These are phyloP conservation scores for Cynanchum wilfordii DNA, from an alignment of 257 asterid genomes.

Conservation along the genomic window DNA sequence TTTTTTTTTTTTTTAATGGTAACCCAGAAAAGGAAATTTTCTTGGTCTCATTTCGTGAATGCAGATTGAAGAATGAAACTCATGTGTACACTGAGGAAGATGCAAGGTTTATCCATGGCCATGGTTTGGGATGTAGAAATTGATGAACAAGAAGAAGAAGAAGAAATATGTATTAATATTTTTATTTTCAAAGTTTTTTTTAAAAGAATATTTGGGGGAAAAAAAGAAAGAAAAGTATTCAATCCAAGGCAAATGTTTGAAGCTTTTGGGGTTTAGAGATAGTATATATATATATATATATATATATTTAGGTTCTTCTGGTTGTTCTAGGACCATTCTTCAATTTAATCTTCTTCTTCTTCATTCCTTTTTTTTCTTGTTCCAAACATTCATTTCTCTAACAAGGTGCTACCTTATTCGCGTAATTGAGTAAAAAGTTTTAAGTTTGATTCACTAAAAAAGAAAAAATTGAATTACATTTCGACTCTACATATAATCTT, in stretches of 20 bases:
- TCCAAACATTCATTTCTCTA: background rate
- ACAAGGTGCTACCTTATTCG: too few species aligned
- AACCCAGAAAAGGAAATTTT: background rate
- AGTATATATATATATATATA: constrained; percentile 6
- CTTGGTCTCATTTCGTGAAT: background rate
- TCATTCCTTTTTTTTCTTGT: background rate
- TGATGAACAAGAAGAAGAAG: constrained; percentile 19
- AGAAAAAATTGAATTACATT: too few species aligned
- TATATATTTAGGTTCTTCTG: constrained; percentile 21
- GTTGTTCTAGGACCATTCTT: constrained; percentile 31
- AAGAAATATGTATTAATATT: constrained; percentile 8
- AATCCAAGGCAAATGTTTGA: constrained; percentile 14
- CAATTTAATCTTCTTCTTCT: constrained; percentile 15
- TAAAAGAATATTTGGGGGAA: background rate
- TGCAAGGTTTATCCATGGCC: constrained; percentile 95
- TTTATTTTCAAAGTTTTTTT: background rate
- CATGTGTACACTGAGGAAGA: constrained; percentile 91
- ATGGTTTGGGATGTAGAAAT: constrained; percentile 64
- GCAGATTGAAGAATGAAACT: constrained; percentile 79
- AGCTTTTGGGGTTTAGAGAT: constrained; percentile 24
- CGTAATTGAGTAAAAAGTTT: too few species aligned
- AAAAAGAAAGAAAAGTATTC: background rate
- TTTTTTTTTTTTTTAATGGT: background rate
- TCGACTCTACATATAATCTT: too few species aligned
- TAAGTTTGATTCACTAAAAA: too few species aligned